phyloP scores from a whole-genome alignment of 441 rosid genomes.

The Adansonia gregorii region DNA sequence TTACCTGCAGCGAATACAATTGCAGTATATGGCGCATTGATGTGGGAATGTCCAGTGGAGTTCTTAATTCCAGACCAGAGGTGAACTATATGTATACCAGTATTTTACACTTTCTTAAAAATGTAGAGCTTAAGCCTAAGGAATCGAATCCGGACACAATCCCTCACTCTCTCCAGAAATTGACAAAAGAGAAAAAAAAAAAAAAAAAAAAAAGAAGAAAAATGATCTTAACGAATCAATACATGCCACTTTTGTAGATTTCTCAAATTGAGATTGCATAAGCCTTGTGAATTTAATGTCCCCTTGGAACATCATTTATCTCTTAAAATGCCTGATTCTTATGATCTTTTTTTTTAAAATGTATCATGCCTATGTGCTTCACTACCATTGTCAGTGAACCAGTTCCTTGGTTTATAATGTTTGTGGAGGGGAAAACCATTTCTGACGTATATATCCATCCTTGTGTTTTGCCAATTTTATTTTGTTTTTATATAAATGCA shows the following conservation, averaged over 20 bases:
- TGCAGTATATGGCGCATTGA: conserved; percentile 87
- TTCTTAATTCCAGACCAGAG: conserved; percentile 93
- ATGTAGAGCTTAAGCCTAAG: not conserved
- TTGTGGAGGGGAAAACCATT: not conserved
- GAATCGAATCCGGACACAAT: not conserved
- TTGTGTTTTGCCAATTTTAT: not conserved
- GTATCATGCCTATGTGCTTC: not conserved
- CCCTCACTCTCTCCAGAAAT: not conserved
- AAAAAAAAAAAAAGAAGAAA: not conserved
- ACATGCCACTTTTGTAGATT: not conserved
- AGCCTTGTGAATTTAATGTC: not conserved
- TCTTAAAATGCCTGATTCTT: not conserved
- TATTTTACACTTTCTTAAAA: not conserved
- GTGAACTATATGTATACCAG: conserved; percentile 37
- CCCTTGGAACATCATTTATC: not conserved
- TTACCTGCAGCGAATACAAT: conserved; percentile 61
- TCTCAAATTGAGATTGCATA: conserved; percentile 7
- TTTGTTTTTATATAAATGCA: not conserved
- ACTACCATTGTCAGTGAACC: not conserved
- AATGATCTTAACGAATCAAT: not conserved
- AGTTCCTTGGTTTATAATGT: not conserved
- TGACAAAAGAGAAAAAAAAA: not conserved
- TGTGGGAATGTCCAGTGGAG: conserved; percentile 98
- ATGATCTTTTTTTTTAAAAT: not conserved
- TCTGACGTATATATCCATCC: not conserved